Percentiles rank a stretch among this genome's conserved stretches.
Conservation (phyloP, 2,329 filamentous ascomycete species). For the Cladosporium sp. region DNA sequence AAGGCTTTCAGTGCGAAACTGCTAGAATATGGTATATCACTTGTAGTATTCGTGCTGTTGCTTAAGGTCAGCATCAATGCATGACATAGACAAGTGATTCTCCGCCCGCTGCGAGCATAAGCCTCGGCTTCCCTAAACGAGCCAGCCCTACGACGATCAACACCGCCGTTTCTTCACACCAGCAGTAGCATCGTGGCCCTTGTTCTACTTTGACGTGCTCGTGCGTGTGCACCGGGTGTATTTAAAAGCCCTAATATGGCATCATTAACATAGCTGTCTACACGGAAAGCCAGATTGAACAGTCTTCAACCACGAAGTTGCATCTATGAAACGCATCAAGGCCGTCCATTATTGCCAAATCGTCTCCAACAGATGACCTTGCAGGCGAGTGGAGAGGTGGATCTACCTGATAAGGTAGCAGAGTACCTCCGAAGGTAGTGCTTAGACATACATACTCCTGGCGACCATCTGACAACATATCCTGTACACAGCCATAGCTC, state of each 20-base stretch:
- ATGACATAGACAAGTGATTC: constrained; percentile 7
- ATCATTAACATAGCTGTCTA: not conserved
- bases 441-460: not conserved
- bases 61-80: not conserved
- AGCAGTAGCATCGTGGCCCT: constrained; percentile 1
- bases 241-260: not conserved
- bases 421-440: not conserved
- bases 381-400: not conserved
- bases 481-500: not conserved
- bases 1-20: not conserved
- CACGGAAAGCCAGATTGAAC: not conserved
- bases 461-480: not conserved
- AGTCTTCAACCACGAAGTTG: not conserved
- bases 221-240: not conserved
- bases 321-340: not conserved
- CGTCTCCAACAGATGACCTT: not conserved
- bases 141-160: constrained; percentile 2
- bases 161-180: constrained; percentile 5
- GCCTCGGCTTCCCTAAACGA: not conserved
- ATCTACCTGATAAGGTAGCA: not conserved
- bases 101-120: not conserved
- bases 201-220: not conserved
- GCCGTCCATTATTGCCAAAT: not conserved
- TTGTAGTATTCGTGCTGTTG: not conserved
- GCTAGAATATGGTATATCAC: not conserved